Evolutionary conservation across 2,329 filamentous ascomycete species (phyloP).

Genomic region (Colletotrichum coccodes): DNA sequence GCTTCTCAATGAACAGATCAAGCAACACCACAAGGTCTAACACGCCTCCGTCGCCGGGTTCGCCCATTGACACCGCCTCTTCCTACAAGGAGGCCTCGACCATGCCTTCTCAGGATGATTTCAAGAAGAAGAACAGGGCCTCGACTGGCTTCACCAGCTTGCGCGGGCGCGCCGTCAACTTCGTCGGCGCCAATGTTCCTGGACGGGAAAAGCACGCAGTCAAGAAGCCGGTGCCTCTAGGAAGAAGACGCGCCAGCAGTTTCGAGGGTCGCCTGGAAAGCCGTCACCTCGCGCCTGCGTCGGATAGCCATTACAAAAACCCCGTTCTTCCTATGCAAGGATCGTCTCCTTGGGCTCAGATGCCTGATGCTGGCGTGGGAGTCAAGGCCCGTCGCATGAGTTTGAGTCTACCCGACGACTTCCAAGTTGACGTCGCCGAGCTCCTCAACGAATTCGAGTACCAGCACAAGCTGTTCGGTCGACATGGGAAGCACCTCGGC

Average conservation of each 20-base stretch:
- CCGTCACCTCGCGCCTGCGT: conserved; percentile 36
- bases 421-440: conserved; percentile 76
- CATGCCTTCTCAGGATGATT: conserved; percentile 56
- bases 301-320: conserved; percentile 34
- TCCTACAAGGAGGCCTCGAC: conserved; percentile 40
- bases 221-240: conserved; percentile 32
- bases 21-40: conserved; percentile 58
- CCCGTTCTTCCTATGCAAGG: conserved; percentile 46
- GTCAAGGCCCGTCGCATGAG: conserved; percentile 84
- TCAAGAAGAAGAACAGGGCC: conserved; percentile 61
- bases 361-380: conserved; percentile 77
- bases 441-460: conserved; percentile 77
- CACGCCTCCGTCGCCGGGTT: conserved; percentile 61
- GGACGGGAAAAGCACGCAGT: conserved; percentile 41
- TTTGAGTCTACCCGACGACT: conserved; percentile 77
- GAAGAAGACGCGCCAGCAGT: conserved; percentile 57
- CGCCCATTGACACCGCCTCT: conserved; percentile 54
- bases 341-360: conserved; percentile 66
- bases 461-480: conserved; percentile 75
- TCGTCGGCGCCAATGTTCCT: conserved; percentile 46
- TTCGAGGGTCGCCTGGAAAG: conserved; percentile 52
- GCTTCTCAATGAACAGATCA: conserved; percentile 57
- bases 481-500: conserved; percentile 79
- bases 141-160: conserved; percentile 60
- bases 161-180: conserved; percentile 59